These are phyloP conservation scores for Sphaerosporella brunnea DNA, from an alignment of 495 filamentous ascomycete species.

Conservation along the genomic window DNA sequence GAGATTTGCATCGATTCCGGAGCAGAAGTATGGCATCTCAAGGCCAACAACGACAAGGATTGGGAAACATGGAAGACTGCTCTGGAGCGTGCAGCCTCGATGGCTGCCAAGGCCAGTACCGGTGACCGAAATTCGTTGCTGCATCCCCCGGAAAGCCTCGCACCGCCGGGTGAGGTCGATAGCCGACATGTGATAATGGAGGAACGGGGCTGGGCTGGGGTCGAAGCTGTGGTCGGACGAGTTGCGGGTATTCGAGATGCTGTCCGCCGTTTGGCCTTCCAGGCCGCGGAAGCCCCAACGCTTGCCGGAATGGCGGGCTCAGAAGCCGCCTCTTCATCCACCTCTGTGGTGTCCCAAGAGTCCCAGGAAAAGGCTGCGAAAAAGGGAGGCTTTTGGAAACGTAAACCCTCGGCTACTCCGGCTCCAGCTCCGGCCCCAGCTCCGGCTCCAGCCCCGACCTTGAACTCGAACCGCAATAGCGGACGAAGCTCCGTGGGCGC, in stretches of 20 bases:
- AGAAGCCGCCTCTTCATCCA: constrained; percentile 21
- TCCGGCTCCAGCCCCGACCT: neutral
- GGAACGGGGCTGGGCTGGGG: constrained; percentile 66
- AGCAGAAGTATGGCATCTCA: constrained; percentile 93
- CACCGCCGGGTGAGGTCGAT: constrained; percentile 2
- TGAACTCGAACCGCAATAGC: constrained; percentile 8
- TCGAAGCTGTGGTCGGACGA: constrained; percentile 63
- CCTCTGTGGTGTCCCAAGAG: constrained; percentile 29
- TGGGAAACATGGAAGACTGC: constrained; percentile 76
- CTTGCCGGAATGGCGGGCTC: constrained; percentile 12
- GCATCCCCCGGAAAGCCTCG: constrained; percentile 6
- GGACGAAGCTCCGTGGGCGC: constrained; percentile 12
- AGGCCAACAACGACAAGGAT: constrained; percentile 60
- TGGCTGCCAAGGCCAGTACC: constrained; percentile 23
- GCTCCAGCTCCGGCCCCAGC: no score
- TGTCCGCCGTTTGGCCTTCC: constrained; percentile 58
- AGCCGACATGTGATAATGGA: constrained; percentile 32
- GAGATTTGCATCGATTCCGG: constrained; percentile 96
- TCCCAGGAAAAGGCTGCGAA: constrained; percentile 17
- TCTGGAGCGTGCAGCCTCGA: constrained; percentile 50
- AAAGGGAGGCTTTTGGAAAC: constrained; percentile 70
- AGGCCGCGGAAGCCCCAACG: constrained; percentile 50
- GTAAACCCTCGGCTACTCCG: constrained; percentile 53
- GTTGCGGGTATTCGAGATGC: constrained; percentile 80
- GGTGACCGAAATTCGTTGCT: constrained; percentile 11